These are phyloP conservation scores for Leccinum laetum DNA, from an alignment of 1,284 basidiomycete species.

Conservation along the genomic window DNA sequence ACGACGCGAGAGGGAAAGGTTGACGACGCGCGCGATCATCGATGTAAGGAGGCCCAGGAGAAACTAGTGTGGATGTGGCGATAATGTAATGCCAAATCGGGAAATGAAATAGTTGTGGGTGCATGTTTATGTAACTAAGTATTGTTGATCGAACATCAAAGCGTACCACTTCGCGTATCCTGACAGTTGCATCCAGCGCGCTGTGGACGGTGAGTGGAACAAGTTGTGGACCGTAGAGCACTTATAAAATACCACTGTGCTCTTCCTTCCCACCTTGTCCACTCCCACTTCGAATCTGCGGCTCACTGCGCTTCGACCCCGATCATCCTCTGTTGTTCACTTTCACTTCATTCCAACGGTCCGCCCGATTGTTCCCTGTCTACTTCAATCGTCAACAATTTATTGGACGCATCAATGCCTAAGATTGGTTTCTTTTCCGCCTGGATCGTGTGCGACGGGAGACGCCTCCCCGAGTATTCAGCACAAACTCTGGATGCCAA, in stretches of 20 bases:
- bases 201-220: too few relatives aligned
- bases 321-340: too few relatives aligned
- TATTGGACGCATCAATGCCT: conserved; percentile 36
- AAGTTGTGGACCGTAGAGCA: background rate
- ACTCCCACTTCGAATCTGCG: background rate
- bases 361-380: conserved; percentile 4
- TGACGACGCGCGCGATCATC: background rate
- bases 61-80: conserved; percentile 1
- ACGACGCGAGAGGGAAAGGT: background rate
- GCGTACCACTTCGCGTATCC: conserved; percentile 2
- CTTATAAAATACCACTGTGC: background rate
- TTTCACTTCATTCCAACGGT: background rate
- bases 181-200: background rate
- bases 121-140: too few relatives aligned
- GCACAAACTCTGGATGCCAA: conserved; percentile 42
- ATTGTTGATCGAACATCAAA: conserved; percentile 3
- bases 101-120: background rate
- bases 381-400: background rate
- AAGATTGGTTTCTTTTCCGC: conserved; percentile 61
- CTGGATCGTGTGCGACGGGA: conserved; percentile 56
- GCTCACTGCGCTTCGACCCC: too few relatives aligned
- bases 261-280: background rate
- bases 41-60: background rate
- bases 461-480: conserved; percentile 51
- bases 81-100: conserved; percentile 1